Base-by-base conservation (phyloP, 768 basidiomycete genomes). In the Filobasidium floriforme region DNA sequence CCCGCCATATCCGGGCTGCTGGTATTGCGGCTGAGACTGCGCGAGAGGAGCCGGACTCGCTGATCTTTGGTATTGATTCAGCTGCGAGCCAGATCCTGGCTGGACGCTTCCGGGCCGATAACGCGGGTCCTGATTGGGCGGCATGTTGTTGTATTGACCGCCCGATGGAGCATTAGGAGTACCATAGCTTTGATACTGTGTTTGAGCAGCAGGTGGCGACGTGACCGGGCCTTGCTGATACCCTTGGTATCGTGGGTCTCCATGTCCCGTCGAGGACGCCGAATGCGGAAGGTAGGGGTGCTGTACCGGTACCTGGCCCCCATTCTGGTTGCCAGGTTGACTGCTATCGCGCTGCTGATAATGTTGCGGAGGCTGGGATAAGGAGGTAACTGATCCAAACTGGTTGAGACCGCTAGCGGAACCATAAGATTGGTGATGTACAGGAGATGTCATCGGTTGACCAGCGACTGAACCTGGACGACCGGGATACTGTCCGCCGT, bases 1-100 rank as follows among this genome's bases (percentile, higher is more conserved):
- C 69, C 80, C 73, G 12, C 37, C 51, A 44, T 71, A 69, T 18
- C 75, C 73, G n/a, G 69, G 63, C 49, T 68, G 72, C 43, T 65
- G 68, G 26, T 65, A 60, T 22, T 64, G 63, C 11, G 19, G 46
- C 29, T 43, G 64, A 22, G 59, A 52, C 43, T 49, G 57, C 26
- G 44, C 15, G 4, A 32, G 24, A 37, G 64, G 64, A 11, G 59
- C 64, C n/a, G 69, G 70, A 40, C 49, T 59, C 32, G 66, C 64
- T 62, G 61, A 28, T 54, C 44, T 54, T 60, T 65, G 41, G 52
- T 41, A 51, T 59, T 64, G 22, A 49, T 46, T 62, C 37, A 66
- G 54, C 54, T 57, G 54, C 12, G 14, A 22, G 22, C 15, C 26
- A 57, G 54, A n/a, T 24, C 61, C 65, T 40, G 64, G 60, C 41